Percentiles rank a stretch among this genome's conserved stretches.
phyloP scores from a whole-genome alignment of 176 grass and related monocot genomes.

The barley (Hordeum vulgare) region MorexV3_pseudomolecules_assembly NC_058520.1:570753646-570754145 shows the following conservation, averaged over 20 bases:
- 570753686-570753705: not conserved
- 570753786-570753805: not conserved
- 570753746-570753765: not conserved
- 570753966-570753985: too few species aligned
- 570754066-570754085: too few species aligned
- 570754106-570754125: too few species aligned
- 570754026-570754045: not conserved
- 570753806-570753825: conserved; percentile 2
- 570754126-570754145: too few species aligned
- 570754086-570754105: too few species aligned
- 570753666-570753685: conserved; percentile 19
- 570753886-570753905: not conserved
- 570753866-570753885: not conserved
- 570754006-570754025: not conserved
- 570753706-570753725: conserved; percentile 25
- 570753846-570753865: conserved; percentile 3
- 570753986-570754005: not conserved
- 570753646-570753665: conserved; percentile 99
- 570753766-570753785: conserved; percentile 10
- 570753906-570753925: not conserved
- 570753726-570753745: not conserved
- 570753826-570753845: conserved; percentile 21
- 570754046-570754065: too few species aligned
- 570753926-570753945: not conserved
- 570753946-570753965: not conserved